Evolutionary conservation across 495 filamentous ascomycete species (phyloP), one percentile per base, ranked within the genome.

Genomic region (Tuber melanosporum): DNA sequence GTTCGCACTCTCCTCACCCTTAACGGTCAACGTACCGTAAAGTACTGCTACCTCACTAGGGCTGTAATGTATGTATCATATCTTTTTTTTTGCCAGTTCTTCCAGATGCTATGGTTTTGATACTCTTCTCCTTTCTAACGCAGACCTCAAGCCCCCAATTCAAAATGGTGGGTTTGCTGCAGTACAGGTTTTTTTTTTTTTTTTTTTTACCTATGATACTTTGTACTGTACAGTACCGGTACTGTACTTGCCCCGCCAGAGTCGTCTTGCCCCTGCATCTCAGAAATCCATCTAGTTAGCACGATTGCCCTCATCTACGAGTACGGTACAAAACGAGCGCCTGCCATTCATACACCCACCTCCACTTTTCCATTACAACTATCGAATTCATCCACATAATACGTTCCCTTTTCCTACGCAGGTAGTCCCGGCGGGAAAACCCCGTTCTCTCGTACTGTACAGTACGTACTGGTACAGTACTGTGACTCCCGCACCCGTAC

Each of bases 211-310:
- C 39, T 41, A 41, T 41, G 39, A 41, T 41, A 41, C 39, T 41
- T 41, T 32, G 32, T 32, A 32, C 32, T 0, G 39, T 41, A 41
- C 39, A n/a, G n/a, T n/a, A n/a, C n/a, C n/a, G n/a, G 32, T 32
- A 32, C 32, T 0, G 39, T 41, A 41, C 39, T 41, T 41, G 39
- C 57, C 57, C 57, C 57, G 32, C 57, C 57, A 66, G 57, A 66
- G 57, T 66, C 15, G 26, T 36, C 14, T 36, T 36, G 57, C 57
- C 57, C 57, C 57, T 66, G 57, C 26, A 26, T 66, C 57, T 66
- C 57, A 66, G 57, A 17, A 62, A 32, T 66, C 57, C 57, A 66
- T 66, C 57, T 66, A 66, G 57, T 36, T 66, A 36, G 57, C 26
- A 66, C 57, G 32, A 66, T 36, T 32, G 57, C 57, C 57, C 57